Percentiles rank a stretch among this genome's conserved stretches.
Conservation (phyloP, 306 rosid genomes). For the Cyamopsis tetragonoloba region DNA sequence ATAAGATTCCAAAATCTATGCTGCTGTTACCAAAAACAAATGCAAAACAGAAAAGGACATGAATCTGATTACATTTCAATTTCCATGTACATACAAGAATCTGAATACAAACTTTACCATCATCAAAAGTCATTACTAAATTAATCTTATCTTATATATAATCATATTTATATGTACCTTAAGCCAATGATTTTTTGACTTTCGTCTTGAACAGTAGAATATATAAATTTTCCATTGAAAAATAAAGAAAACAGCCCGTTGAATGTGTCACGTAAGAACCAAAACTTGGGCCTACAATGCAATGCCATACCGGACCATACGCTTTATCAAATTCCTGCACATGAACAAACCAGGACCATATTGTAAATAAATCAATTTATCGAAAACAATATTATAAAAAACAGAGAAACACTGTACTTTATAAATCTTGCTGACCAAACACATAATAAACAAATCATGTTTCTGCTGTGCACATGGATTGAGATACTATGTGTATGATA, state of each 20-base stretch:
- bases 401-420: neutral
- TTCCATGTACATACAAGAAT: conserved; percentile 36
- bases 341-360: conserved; percentile 20
- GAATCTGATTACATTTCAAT: conserved; percentile 3
- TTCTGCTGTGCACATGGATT: conserved; percentile 38
- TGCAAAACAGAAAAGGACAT: neutral
- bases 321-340: conserved; percentile 91
- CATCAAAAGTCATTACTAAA: conserved; percentile 16
- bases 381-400: neutral
- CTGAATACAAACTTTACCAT: conserved; percentile 21
- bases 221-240: conserved; percentile 77
- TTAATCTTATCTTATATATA: conserved; percentile 26
- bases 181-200: conserved; percentile 59
- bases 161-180: conserved; percentile 34
- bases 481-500: neutral
- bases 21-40: neutral
- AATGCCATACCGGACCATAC: conserved; percentile 98
- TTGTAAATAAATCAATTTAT: neutral
- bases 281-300: conserved; percentile 90
- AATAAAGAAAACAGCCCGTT: conserved; percentile 86
- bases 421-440: conserved; percentile 16
- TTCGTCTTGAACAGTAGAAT: conserved; percentile 77
- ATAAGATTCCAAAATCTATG: neutral
- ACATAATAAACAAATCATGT: neutral
- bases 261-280: conserved; percentile 98